phyloP scores from a whole-genome alignment of 2,329 filamentous ascomycete species.

The Pseudogymnoascus sp. region DNA sequence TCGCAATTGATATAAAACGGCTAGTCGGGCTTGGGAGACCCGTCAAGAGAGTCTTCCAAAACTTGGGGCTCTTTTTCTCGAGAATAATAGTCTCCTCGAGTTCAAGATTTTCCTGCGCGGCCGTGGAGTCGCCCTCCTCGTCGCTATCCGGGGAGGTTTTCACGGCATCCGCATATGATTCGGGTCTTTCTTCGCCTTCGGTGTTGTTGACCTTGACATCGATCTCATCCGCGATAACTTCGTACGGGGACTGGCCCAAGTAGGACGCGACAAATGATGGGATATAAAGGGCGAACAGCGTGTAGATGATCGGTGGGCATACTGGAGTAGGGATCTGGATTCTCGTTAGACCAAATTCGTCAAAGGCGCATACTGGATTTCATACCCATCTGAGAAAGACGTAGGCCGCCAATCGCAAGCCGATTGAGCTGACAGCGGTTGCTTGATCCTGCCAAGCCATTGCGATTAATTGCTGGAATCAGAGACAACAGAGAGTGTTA shows the following conservation, averaged over 20 bases:
- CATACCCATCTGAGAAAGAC: slow-evolving; percentile 56
- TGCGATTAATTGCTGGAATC: background rate
- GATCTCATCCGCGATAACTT: slow-evolving; percentile 50
- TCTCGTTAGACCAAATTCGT: slow-evolving; percentile 3
- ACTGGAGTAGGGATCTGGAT: slow-evolving; percentile 26
- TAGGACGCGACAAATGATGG: slow-evolving; percentile 55
- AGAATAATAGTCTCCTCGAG: slow-evolving; percentile 56
- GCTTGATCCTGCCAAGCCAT: slow-evolving; percentile 22
- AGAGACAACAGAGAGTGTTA: background rate
- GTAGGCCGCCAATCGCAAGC: slow-evolving; percentile 42
- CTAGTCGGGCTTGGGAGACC: slow-evolving; percentile 71
- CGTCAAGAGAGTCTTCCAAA: slow-evolving; percentile 59
- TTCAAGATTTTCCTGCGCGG: slow-evolving; percentile 45
- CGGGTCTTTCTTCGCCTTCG: slow-evolving; percentile 28
- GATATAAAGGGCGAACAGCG: slow-evolving; percentile 58
- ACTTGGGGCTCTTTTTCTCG: slow-evolving; percentile 46
- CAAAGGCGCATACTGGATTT: slow-evolving; percentile 12
- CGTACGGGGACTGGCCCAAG: slow-evolving; percentile 46
- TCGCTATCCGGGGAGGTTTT: slow-evolving; percentile 25
- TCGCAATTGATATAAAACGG: slow-evolving; percentile 54
- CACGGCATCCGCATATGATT: slow-evolving; percentile 19
- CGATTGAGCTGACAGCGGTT: slow-evolving; percentile 36
- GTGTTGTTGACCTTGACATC: slow-evolving; percentile 47
- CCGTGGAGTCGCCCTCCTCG: slow-evolving; percentile 17
- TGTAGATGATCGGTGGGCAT: slow-evolving; percentile 42